Conservation (phyloP, 2,329 filamentous ascomycete species). For the Helotiales sp. region DNA sequence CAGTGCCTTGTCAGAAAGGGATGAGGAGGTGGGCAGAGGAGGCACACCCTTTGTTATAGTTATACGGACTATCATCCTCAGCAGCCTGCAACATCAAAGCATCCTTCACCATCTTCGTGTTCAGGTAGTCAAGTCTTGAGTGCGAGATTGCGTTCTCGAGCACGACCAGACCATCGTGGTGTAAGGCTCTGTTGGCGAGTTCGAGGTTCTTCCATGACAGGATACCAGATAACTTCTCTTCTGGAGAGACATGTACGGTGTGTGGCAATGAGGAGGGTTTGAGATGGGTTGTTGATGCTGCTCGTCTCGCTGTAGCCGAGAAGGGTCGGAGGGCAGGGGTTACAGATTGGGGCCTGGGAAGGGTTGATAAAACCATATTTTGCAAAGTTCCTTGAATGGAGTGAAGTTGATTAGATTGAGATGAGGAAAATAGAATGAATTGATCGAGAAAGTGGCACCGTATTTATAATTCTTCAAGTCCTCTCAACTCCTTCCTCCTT, state of each 20-base stretch:
- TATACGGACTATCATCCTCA: constrained; percentile 57
- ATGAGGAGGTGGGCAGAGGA: too few species aligned
- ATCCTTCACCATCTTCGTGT: constrained; percentile 59
- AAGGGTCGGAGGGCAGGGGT: neutral
- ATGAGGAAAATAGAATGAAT: too few species aligned
- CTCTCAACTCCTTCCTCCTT: too few species aligned
- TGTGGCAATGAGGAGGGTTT: constrained; percentile 9
- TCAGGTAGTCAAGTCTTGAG: constrained; percentile 52
- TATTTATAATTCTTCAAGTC: too few species aligned
- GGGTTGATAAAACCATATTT: neutral
- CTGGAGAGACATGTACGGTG: constrained; percentile 13
- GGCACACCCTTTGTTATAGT: constrained; percentile 56
- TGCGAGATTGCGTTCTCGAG: constrained; percentile 53
- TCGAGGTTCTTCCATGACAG: constrained; percentile 49
- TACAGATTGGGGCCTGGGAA: neutral
- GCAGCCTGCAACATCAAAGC: constrained; percentile 50
- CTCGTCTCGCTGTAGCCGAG: neutral
- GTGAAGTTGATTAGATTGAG: neutral
- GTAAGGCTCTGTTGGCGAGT: constrained; percentile 50
- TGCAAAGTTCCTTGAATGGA: neutral
- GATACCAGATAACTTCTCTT: constrained; percentile 2
- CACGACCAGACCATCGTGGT: constrained; percentile 57
- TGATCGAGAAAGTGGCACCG: too few species aligned
- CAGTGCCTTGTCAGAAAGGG: neutral
- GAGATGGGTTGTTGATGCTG: neutral